Percentiles rank a stretch among this genome's conserved stretches.
Evolutionary conservation across 164 flowering plant species (phyloP).

Genomic region (Akebia trifoliata): DNA sequence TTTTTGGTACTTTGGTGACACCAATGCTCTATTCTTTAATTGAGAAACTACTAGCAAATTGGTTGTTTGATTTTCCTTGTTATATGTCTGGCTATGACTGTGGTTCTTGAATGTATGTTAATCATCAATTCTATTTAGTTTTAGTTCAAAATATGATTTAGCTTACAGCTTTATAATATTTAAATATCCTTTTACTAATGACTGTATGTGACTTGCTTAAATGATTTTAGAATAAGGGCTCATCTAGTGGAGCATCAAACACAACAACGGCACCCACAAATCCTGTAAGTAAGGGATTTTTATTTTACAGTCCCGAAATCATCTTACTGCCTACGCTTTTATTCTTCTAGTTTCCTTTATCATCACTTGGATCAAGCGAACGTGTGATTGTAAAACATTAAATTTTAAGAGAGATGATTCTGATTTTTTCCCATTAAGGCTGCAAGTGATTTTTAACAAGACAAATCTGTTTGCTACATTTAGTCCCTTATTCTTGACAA

Average conservation of each 20-base stretch:
- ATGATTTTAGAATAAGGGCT: constrained; percentile 38
- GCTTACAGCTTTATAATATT: too few species aligned
- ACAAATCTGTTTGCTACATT: not conserved
- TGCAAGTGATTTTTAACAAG: not conserved
- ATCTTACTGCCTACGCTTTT: too few species aligned
- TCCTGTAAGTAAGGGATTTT: constrained; percentile 25
- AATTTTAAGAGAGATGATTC: not conserved
- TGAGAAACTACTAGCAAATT: not conserved
- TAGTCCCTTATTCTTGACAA: not conserved
- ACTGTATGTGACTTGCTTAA: not conserved
- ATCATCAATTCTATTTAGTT: too few species aligned
- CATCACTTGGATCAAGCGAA: too few species aligned
- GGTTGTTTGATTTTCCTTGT: not conserved
- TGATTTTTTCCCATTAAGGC: not conserved
- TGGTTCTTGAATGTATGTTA: too few species aligned
- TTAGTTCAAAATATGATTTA: too few species aligned
- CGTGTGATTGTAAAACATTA: too few species aligned
- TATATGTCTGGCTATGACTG: not conserved
- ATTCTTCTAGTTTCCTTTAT: too few species aligned
- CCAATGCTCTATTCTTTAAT: not conserved
- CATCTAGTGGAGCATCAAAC: constrained; percentile 43
- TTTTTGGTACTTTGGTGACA: not conserved
- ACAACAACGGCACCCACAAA: constrained; percentile 37
- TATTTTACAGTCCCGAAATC: too few species aligned
- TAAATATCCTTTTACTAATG: not conserved